phyloP scores from a whole-genome alignment of 192 early-diverging fungal species.

The Podila epicladia region DNA sequence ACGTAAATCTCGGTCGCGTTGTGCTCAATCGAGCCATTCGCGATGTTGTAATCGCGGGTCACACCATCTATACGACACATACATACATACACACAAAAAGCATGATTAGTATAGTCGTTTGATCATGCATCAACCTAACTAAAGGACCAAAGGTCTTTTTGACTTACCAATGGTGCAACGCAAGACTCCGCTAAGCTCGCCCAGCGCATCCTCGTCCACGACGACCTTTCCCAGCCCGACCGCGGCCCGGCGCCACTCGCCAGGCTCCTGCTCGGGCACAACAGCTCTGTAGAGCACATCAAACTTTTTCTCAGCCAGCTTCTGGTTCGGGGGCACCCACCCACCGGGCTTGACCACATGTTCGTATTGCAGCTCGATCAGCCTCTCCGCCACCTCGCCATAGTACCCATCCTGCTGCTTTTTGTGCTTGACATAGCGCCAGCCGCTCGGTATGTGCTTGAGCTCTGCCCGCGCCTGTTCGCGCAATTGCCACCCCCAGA shows the following conservation, averaged over 20 bases:
- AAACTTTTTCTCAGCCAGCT: constrained; percentile 51
- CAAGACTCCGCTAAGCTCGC: constrained; percentile 52
- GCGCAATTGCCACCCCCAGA: constrained; percentile 62
- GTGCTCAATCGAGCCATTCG: constrained; percentile 48
- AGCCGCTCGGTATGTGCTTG: constrained; percentile 54
- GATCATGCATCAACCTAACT: background rate
- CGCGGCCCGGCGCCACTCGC: constrained; percentile 31
- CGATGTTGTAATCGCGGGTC: constrained; percentile 59
- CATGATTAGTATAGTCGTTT: too few species aligned
- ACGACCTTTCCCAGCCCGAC: constrained; percentile 45
- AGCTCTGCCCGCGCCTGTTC: constrained; percentile 54
- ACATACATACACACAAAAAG: too few species aligned
- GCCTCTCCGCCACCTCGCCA: constrained; percentile 40
- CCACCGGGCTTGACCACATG: constrained; percentile 44
- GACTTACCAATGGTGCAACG: constrained; percentile 57
- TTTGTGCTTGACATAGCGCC: constrained; percentile 62
- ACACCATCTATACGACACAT: constrained; percentile 49
- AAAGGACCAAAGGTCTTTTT: background rate
- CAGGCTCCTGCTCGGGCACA: constrained; percentile 33
- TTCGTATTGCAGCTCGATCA: constrained; percentile 58
- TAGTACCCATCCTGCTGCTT: constrained; percentile 49
- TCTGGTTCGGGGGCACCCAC: constrained; percentile 45
- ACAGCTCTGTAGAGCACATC: constrained; percentile 38
- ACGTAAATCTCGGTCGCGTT: constrained; percentile 56
- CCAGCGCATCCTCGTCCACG: constrained; percentile 52